Evolutionary conservation across 2,329 filamentous ascomycete genomes (phyloP).

Genomic region (Tolypocladium ovalisporum): DNA sequence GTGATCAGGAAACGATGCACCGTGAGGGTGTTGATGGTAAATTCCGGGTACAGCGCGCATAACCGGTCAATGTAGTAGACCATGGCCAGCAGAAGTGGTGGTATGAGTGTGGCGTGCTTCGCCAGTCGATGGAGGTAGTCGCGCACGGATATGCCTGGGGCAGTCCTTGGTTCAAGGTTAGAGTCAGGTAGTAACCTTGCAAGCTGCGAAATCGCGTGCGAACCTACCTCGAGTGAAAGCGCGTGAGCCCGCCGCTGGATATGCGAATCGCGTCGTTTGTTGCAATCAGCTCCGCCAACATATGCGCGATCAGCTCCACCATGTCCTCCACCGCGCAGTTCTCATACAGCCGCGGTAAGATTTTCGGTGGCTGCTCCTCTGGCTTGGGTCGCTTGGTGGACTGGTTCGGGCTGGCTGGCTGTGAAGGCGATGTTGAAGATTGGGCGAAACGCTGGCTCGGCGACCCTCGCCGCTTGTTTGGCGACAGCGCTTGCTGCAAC

Average conservation of each 20-base stretch:
- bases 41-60: conserved; percentile 83
- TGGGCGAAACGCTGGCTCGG: conserved; percentile 4
- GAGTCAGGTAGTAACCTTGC: background rate
- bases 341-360: conserved; percentile 67
- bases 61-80: conserved; percentile 97
- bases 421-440: background rate
- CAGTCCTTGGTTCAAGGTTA: conserved; percentile 21
- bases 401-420: background rate
- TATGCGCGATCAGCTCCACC: conserved; percentile 82
- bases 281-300: conserved; percentile 89
- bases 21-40: conserved; percentile 91
- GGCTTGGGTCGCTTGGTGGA: conserved; percentile 40
- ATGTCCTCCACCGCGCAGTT: conserved; percentile 74
- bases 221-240: conserved; percentile 81
- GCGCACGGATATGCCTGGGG: conserved; percentile 85
- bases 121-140: conserved; percentile 91
- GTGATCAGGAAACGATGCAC: conserved; percentile 97
- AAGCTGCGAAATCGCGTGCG: background rate
- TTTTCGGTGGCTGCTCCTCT: conserved; percentile 39
- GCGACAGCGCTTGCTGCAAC: conserved; percentile 11
- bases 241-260: conserved; percentile 69
- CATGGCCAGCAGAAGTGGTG: conserved; percentile 93
- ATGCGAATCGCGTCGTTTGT: conserved; percentile 81
- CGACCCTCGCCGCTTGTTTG: conserved; percentile 21
- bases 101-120: conserved; percentile 84